These are phyloP conservation scores for Diddensiella santjacobensis DNA, from an alignment of 805 yeast genomes.

Conservation along the genomic window DNA sequence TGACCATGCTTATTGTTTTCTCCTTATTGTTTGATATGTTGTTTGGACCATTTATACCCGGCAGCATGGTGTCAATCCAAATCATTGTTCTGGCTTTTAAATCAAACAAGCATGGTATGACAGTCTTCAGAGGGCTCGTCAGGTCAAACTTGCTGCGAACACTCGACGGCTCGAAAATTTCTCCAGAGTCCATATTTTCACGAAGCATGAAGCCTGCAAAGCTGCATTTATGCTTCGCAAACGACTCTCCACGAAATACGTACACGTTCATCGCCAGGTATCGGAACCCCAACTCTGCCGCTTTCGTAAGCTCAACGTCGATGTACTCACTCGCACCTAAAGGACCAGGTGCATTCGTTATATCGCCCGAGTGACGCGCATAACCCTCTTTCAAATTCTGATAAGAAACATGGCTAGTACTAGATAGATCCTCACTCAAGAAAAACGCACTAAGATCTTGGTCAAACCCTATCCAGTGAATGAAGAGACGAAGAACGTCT, in stretches of 20 bases:
- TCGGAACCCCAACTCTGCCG: constrained; percentile 2
- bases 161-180: constrained; percentile 6
- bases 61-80: constrained; percentile 6
- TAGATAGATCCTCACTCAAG: constrained; percentile 2
- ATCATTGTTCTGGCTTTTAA: constrained; percentile 1
- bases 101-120: constrained; percentile 1
- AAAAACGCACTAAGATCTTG: constrained; percentile 8
- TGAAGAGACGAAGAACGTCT: constrained; percentile 7
- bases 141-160: constrained; percentile 5
- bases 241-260: constrained; percentile 1
- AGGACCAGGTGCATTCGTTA: constrained; percentile 8
- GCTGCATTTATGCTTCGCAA: not conserved
- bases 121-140: not conserved
- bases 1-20: not conserved
- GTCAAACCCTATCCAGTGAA: constrained; percentile 11
- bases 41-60: not conserved
- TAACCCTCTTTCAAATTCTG: not conserved
- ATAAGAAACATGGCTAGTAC: not conserved
- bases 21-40: not conserved
- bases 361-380: constrained; percentile 11
- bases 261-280: constrained; percentile 9
- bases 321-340: constrained; percentile 11
- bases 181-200: constrained; percentile 2
- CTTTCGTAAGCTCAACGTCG: constrained; percentile 7
- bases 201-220: constrained; percentile 9